These are phyloP conservation scores for Gleditsia sinensis DNA, from an alignment of 306 rosid genomes.

Conservation along the genomic window DNA sequence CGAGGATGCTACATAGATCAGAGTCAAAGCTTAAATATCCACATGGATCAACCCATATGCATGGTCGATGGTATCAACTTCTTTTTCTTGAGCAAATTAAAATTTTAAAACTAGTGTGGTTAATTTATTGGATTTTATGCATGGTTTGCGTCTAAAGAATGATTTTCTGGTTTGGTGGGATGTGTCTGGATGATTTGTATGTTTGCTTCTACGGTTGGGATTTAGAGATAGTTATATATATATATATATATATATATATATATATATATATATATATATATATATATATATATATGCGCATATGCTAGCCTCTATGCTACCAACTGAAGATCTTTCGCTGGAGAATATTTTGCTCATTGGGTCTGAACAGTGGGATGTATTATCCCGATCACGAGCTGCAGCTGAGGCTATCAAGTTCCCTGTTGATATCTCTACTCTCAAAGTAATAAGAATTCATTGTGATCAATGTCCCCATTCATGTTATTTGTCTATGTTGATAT, in stretches of 20 bases:
- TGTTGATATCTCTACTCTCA: constrained; percentile 66
- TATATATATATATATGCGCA: too few relatives aligned
- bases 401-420: constrained; percentile 93
- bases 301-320: too few relatives aligned
- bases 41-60: constrained; percentile 95
- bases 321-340: neutral
- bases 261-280: too few relatives aligned
- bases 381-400: constrained; percentile 80
- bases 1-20: constrained; percentile 90
- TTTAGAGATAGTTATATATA: neutral
- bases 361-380: constrained; percentile 92
- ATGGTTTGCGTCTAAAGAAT: too few relatives aligned
- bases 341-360: constrained; percentile 37
- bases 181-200: neutral
- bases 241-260: too few relatives aligned
- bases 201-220: neutral
- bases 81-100: neutral
- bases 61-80: constrained; percentile 71
- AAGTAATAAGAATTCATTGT: constrained; percentile 38
- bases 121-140: neutral
- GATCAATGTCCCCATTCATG: neutral
- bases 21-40: constrained; percentile 91
- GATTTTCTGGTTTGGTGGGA: neutral
- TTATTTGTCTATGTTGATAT: neutral
- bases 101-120: neutral